Base-by-base conservation (phyloP, 164 flowering plant genomes). In the Hamamelis virginiana region DNA sequence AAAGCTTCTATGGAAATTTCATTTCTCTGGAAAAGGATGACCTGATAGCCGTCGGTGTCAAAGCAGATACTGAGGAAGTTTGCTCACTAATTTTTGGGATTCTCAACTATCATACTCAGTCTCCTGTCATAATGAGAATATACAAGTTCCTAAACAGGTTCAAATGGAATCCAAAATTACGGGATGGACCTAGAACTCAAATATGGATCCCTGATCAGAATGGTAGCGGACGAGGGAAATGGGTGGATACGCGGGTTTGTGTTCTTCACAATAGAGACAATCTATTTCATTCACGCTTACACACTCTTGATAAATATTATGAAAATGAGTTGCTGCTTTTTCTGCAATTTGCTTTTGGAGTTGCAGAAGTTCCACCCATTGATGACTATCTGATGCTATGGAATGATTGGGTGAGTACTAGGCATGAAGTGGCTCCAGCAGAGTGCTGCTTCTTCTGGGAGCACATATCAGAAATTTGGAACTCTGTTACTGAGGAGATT, bases 381-480 rank as follows among this genome's bases (percentile, higher is more conserved):
- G 27, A 64, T 50, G 60, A 69, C 15, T 69, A 74, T 44, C 14
- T 74, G 43, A 48, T 48, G 66, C 59, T 74, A 1, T 68, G 77
- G 77, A 58, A 74, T 16, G 26, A 50, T 15, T 74, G 72, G 77
- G 69, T 19, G 1, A 60, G 63, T 53, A 8, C n/a, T 53, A 77
- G n/a, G 23, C 59, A 19, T 5, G 59, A 55, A 55, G 26, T 55
- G 19, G 15, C 59, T 5, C 59, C 13, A 5, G 12, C 59, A 9
- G 59, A 55, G 25, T 55, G 59, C 25, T 0, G 12, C 59, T 55
- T 26, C 26, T 55, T 55, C 26, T 55, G 59, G 59, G 26, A 55
- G 26, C 8, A 25, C 59, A 55, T 55, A 4, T 55, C 59, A 19
- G 26, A 55, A 55, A 55, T 4, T 10, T 55, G 59, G 59, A 55